Conservation (phyloP, 1,284 basidiomycete genomes). For the Puccinia horiana region DNA sequence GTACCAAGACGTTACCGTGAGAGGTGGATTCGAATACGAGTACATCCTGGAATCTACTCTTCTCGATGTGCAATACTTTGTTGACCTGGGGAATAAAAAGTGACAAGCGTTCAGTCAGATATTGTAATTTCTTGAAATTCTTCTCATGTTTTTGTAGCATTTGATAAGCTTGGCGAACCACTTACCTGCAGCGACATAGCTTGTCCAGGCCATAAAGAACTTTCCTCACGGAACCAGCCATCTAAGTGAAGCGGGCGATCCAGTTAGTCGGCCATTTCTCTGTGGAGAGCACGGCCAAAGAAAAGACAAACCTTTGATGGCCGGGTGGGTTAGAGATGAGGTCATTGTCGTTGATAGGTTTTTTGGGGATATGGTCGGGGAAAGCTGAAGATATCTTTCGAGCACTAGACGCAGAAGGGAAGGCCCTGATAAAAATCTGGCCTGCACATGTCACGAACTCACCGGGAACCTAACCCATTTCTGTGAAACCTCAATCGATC, state of each 20-base stretch:
- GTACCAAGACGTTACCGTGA: constrained; percentile 91
- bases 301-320: constrained; percentile 8
- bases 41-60: constrained; percentile 87
- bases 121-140: background rate
- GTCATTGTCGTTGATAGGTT: background rate
- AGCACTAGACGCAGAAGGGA: no score
- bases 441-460: background rate
- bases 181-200: constrained; percentile 55
- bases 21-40: constrained; percentile 93
- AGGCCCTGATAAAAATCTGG: no score
- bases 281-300: background rate
- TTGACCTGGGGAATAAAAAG: constrained; percentile 65
- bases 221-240: constrained; percentile 98
- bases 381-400: background rate
- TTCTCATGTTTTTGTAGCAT: no score
- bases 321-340: constrained; percentile 8
- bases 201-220: constrained; percentile 87
- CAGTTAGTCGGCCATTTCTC: background rate
- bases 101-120: background rate
- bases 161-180: background rate
- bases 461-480: constrained; percentile 15
- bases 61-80: constrained; percentile 91
- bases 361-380: background rate
- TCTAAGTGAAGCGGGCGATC: constrained; percentile 63
- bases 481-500: background rate